phyloP scores from a whole-genome alignment of 345 rosid species.

The Gossypium herbaceum region DNA sequence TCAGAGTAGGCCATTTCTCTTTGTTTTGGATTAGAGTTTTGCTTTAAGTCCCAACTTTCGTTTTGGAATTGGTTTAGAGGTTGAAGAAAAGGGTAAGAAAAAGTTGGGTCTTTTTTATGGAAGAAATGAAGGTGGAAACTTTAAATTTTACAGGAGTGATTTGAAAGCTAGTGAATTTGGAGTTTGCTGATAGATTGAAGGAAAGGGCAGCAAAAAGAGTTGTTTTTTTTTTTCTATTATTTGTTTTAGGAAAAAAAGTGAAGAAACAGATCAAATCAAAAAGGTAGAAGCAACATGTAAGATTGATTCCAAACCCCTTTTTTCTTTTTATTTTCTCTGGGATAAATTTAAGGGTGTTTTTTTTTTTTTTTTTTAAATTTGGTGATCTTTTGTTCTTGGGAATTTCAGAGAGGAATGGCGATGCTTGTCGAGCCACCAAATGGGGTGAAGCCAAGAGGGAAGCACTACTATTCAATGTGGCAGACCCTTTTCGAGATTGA shows the following conservation, averaged over 20 bases:
- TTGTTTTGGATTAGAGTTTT: neutral
- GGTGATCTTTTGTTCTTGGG: neutral
- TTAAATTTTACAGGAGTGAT: neutral
- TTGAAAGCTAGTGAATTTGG: conserved; percentile 7
- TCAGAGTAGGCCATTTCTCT: neutral
- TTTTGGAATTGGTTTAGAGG: neutral
- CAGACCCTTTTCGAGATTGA: conserved; percentile 84
- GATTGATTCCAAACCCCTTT: neutral
- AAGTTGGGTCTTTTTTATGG: neutral
- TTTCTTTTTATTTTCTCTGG: neutral
- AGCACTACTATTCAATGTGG: conserved; percentile 83
- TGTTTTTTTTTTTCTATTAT: neutral
- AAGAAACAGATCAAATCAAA: conserved; percentile 1
- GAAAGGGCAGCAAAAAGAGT: neutral
- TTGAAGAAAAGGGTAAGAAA: neutral
- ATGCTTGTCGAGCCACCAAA: conserved; percentile 77
- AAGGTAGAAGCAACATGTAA: conserved; percentile 1
- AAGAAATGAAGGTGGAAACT: neutral
- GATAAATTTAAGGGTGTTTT: too few species aligned
- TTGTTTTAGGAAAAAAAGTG: neutral
- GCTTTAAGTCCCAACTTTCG: neutral
- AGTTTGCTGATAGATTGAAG: neutral
- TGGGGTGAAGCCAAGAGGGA: conserved; percentile 55
- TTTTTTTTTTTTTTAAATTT: neutral
- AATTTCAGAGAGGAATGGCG: conserved; percentile 55